Base-by-base conservation (phyloP, 495 filamentous ascomycete genomes). In the Cetradonia linearis region DNA sequence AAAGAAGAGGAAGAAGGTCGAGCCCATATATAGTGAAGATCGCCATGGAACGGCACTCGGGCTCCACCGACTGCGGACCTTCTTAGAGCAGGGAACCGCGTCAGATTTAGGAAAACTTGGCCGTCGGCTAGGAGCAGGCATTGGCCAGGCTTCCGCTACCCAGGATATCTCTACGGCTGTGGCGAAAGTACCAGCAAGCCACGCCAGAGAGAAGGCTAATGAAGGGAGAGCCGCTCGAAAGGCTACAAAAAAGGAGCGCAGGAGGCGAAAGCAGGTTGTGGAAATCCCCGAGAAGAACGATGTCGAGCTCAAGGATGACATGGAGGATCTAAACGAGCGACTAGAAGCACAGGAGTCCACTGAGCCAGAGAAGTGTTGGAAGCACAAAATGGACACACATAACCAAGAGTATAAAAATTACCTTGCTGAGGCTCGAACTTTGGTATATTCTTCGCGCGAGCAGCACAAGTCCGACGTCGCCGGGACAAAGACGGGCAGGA, bases 401-500 rank as follows among this genome's bases (percentile, higher is more conserved):
- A 23, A n/a, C n/a, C n/a, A n/a, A n/a, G n/a, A 25, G 9, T n/a
- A n/a, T n/a, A n/a, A n/a, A n/a, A n/a, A n/a, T n/a, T n/a, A n/a
- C n/a, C n/a, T n/a, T n/a, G n/a, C n/a, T n/a, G n/a, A n/a, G n/a
- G n/a, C n/a, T n/a, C n/a, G n/a, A n/a, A n/a, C n/a, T n/a, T n/a
- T n/a, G n/a, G n/a, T n/a, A n/a, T n/a, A n/a, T n/a, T n/a, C n/a
- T n/a, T n/a, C n/a, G n/a, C n/a, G n/a, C n/a, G n/a, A n/a, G n/a
- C n/a, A 38, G 36, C 10, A 2, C 9, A 38, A 14, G 4, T 10
- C 36, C 11, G 44, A 61, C 13, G 54, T 56, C 4, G 36, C 52
- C 8, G 40, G 50, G 9, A n/a, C n/a, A n/a, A 33, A 48, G 49
- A 44, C 57, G 9, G 10, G n/a, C 25, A 56, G 61, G 27, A 47